phyloP scores from a whole-genome alignment of 2,329 filamentous ascomycete genomes.

The Trichoderma pleuroti region DNA sequence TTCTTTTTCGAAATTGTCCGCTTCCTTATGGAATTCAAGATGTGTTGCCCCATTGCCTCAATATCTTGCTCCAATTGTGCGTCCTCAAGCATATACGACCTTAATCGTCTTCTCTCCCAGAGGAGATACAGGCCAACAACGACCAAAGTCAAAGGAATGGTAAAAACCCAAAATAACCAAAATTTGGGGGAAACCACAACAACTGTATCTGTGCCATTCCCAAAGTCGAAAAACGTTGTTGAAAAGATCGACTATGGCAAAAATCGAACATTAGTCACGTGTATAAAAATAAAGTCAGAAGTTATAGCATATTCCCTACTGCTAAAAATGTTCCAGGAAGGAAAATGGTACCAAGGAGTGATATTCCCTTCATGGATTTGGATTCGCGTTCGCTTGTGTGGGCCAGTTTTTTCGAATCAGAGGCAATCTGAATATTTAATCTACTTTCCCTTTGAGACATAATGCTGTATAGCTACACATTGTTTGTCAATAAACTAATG shows the following conservation, averaged over 20 bases:
- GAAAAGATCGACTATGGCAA: not conserved
- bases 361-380: not conserved
- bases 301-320: not conserved
- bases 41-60: not conserved
- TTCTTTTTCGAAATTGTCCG: no score
- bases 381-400: not conserved
- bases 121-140: not conserved
- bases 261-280: not conserved
- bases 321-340: not conserved
- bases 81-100: not conserved
- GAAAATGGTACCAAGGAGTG: not conserved
- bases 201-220: not conserved
- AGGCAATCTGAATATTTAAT: not conserved
- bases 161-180: not conserved
- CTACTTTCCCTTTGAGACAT: not conserved
- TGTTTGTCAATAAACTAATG: fast-evolving
- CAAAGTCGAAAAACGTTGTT: not conserved
- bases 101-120: not conserved
- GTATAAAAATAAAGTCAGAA: fast-evolving
- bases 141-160: not conserved
- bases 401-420: not conserved
- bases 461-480: not conserved
- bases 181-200: not conserved
- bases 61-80: not conserved
- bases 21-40: not conserved